Evolutionary conservation across 192 early-diverging fungal genomes (phyloP).

Genomic region (Umbelopsis sp.): DNA sequence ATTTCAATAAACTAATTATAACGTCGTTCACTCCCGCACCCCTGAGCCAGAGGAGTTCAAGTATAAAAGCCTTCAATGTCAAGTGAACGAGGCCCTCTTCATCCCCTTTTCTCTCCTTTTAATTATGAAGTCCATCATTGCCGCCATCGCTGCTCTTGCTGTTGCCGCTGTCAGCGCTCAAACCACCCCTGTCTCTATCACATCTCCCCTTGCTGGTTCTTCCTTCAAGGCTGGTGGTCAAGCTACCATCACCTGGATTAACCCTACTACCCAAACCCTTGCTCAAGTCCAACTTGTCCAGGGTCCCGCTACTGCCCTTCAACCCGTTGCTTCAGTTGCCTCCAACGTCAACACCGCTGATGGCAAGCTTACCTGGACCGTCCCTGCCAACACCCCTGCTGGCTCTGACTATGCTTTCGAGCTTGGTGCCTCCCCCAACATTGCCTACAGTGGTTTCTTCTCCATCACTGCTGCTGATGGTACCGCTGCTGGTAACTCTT

Average conservation of each 20-base stretch:
- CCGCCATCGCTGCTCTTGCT: conserved; percentile 26
- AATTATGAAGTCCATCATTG: conserved; percentile 30
- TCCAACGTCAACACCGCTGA: conserved; percentile 29
- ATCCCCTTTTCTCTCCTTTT: conserved; percentile 9
- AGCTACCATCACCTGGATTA: conserved; percentile 33
- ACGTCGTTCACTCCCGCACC: neutral
- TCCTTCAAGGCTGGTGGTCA: conserved; percentile 33
- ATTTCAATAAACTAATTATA: conserved; percentile 12
- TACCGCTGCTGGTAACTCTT: neutral
- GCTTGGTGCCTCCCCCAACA: conserved; percentile 37
- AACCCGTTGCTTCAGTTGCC: conserved; percentile 29
- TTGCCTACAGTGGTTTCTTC: conserved; percentile 37
- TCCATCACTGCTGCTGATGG: conserved; percentile 25
- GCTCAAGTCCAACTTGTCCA: conserved; percentile 27
- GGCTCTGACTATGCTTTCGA: conserved; percentile 40
- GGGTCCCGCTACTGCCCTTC: conserved; percentile 32
- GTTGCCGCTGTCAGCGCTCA: conserved; percentile 26
- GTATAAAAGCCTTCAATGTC: neutral
- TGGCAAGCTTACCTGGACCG: conserved; percentile 26
- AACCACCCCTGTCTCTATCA: conserved; percentile 27
- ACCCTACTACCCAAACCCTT: conserved; percentile 21
- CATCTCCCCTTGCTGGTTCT: conserved; percentile 31
- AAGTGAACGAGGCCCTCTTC: neutral
- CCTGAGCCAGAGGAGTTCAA: neutral
- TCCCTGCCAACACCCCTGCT: conserved; percentile 26